Conservation (phyloP, 2,329 filamentous ascomycete species). For the Arthroderma sp. region DNA sequence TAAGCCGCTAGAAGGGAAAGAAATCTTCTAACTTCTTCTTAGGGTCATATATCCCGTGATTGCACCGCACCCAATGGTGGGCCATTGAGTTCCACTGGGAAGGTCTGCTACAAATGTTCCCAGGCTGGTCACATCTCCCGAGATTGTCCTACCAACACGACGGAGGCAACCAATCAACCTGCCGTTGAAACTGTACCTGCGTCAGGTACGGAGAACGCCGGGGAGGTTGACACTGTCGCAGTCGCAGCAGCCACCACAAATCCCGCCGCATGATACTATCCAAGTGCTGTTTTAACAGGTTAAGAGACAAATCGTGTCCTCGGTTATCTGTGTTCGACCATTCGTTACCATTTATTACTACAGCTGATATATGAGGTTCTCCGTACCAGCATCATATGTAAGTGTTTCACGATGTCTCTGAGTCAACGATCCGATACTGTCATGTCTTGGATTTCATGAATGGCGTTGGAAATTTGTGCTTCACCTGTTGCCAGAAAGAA, state of each 20-base stretch:
- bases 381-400: conserved; percentile 24
- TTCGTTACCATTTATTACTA: no score
- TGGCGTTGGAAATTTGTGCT: conserved; percentile 25
- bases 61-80: conserved; percentile 96
- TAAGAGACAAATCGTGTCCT: no score
- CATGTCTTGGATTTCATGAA: conserved; percentile 27
- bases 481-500: conserved; percentile 17
- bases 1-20: background rate
- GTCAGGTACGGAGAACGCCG: conserved; percentile 22
- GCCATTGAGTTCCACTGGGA: conserved; percentile 86
- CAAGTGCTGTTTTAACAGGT: no score
- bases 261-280: no score
- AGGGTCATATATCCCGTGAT: conserved; percentile 80
- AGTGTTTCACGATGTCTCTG: conserved; percentile 28
- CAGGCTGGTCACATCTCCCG: conserved; percentile 93
- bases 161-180: conserved; percentile 26
- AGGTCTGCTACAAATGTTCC: conserved; percentile 97
- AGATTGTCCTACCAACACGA: conserved; percentile 71
- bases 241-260: conserved; percentile 18
- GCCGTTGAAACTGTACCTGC: conserved; percentile 21
- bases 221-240: conserved; percentile 31
- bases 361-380: conserved; percentile 14
- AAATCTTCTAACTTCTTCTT: conserved; percentile 8
- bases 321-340: no score
- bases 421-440: conserved; percentile 22